These are phyloP conservation scores for Fusarium stilboides DNA, from an alignment of 2,329 filamentous ascomycete genomes.

Conservation along the genomic window DNA sequence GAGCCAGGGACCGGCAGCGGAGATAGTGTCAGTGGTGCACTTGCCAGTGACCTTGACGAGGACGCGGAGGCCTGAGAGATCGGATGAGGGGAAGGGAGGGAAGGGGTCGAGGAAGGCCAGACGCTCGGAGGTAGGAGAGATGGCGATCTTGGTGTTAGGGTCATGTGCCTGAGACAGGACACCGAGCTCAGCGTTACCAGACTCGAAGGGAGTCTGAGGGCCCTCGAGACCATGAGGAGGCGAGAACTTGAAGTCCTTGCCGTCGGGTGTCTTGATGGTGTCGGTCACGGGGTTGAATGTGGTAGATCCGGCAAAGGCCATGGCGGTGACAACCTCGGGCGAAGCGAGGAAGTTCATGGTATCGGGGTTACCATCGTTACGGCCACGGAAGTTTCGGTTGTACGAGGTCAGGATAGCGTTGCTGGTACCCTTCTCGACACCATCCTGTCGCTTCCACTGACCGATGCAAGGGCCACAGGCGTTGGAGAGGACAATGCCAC, in stretches of 20 bases:
- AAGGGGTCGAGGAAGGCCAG: conserved; percentile 95
- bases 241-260: conserved; percentile 86
- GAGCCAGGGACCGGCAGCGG: conserved; percentile 93
- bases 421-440: conserved; percentile 83
- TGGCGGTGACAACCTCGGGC: conserved; percentile 95
- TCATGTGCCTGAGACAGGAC: conserved; percentile 82
- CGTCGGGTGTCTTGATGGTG: conserved; percentile 82
- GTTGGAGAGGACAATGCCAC: conserved; percentile 94
- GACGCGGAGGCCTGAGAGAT: conserved; percentile 84
- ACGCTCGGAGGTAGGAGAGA: conserved; percentile 89
- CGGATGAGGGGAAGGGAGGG: conserved; percentile 81
- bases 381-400: conserved; percentile 97
- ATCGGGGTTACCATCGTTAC: conserved; percentile 95
- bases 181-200: conserved; percentile 81
- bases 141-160: conserved; percentile 78
- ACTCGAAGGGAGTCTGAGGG: conserved; percentile 77
- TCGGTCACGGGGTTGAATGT: conserved; percentile 98
- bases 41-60: conserved; percentile 97
- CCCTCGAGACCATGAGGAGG: conserved; percentile 81
- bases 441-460: conserved; percentile 95
- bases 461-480: conserved; percentile 94
- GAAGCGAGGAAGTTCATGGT: conserved; percentile 99
- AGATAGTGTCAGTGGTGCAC: conserved; percentile 98
- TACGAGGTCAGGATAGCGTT: conserved; percentile 98
- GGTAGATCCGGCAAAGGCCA: conserved; percentile 92